Evolutionary conservation across 1,284 basidiomycete species (phyloP).

Genomic region (Rhodotorula sp.): DNA sequence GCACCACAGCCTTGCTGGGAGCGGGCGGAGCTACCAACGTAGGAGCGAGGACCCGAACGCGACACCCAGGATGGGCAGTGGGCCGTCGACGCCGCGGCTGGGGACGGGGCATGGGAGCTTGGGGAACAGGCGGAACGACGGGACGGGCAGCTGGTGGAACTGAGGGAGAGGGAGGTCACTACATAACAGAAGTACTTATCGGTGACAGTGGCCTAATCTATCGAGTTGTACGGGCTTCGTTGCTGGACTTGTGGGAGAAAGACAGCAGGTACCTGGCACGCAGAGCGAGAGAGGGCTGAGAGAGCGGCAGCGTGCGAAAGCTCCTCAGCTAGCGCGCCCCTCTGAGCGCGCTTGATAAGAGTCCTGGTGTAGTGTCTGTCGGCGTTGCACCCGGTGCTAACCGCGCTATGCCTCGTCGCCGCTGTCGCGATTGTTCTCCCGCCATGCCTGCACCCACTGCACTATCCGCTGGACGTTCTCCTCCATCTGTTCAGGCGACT

Average conservation of each 20-base stretch:
- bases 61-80: slow-evolving; percentile 10
- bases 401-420: slow-evolving; percentile 3
- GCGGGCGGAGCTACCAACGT: background rate
- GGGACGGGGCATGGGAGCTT: slow-evolving; percentile 30
- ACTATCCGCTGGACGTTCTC: slow-evolving; percentile 81
- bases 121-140: slow-evolving; percentile 15
- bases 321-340: no score
- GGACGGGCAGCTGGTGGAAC: slow-evolving; percentile 38
- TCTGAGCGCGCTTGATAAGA: no score
- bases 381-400: background rate
- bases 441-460: slow-evolving; percentile 61
- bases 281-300: no score
- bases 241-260: no score
- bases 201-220: slow-evolving; percentile 1
- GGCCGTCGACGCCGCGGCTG: slow-evolving; percentile 25
- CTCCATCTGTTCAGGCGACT: slow-evolving; percentile 78
- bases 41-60: slow-evolving; percentile 2
- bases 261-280: no score
- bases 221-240: background rate
- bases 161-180: background rate
- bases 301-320: no score
- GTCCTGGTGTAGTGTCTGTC: background rate
- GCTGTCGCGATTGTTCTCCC: slow-evolving; percentile 11
- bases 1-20: background rate
- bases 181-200: background rate